Base-by-base conservation (phyloP, 495 filamentous ascomycete genomes). In the Barbatosphaeria neglecta region DNA sequence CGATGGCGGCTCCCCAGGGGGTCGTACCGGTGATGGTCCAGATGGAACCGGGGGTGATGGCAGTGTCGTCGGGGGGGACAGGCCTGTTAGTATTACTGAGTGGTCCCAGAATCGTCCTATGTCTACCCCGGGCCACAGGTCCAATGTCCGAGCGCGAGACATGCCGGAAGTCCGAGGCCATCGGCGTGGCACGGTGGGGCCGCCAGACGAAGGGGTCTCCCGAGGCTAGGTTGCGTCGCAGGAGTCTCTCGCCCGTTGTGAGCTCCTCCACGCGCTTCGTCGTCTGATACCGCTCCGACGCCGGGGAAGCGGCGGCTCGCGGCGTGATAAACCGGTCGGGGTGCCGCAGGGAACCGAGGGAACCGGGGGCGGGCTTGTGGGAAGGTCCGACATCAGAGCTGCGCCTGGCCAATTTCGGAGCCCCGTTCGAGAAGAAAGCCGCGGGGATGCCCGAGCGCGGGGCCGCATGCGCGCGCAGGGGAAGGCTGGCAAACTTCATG, bases 11-110 rank as follows among this genome's bases (percentile, higher is more conserved):
- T 10, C 65, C 75, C 13, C 71, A 70, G 19, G 73, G 70, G 38
- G 76, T 74, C 22, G 73, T 53, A 22, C 87, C 85, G 16, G 89
- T 86, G 15, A 92, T 84, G 5, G 78, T 77, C 89, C 89, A 94
- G n/a, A 90, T 72, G 28, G 78, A 74, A 0, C 84, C 86, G 41
- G 66, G 52, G 61, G 86, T 92, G 41, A 80, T n/a, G n/a, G n/a
- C 66, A 44, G 73, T 70, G 25, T 67, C 55, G 11, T 68, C 62
- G 18, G 49, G 48, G 9, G 15, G 24, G 16, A 47, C 39, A 37
- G 13, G 31, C 31, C 31, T 15, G 31, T 45, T 41, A 27, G 31
- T 25, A 22, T 41, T 43, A 48, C 57, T 54, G 5, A 60, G 47
- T 3, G 63, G 51, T 0, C 61, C 61, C 22, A 73, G 49, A n/a